Base-by-base conservation (phyloP, 345 rosid genomes). In the Draba incana region DNA sequence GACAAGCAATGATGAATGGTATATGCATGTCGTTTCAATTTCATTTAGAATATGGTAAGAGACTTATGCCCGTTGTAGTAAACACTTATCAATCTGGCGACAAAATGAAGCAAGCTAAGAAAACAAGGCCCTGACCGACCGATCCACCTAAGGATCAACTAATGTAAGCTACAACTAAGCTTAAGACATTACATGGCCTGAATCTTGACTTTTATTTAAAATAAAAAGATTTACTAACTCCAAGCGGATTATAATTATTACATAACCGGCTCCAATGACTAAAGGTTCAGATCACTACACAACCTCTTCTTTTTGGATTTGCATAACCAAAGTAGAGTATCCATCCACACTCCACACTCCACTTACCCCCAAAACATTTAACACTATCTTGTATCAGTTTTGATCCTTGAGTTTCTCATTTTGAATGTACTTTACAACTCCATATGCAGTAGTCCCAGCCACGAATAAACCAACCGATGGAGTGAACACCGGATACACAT, bases 401-500 rank as follows among this genome's bases (percentile, higher is more conserved):
- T 77, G 77, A 61, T 68, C 87, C 20, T 87, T 82, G 47, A 85
- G 79, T 14, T 82, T 79, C 84, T 90, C 96, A 59, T 90, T 90
- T 77, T 87, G 89, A 72, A 90, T 72, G 76, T 90, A 90, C 86
- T 87, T 90, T 4, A 79, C 33, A 41, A 86, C 90, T 47, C 99
- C 99, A 56, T 85, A 87, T 15, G 79, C 78, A 56, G 82, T 86
- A 46, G 96, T 88, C 62, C 95, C 97, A 66, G 95, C 87, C 27
- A 93, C 67, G 67, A 93, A 90, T 56, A 90, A 70, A 71, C 57
- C 75, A 61, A 88, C 91, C 0, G 96, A 84, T 30, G 96, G 97
- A 14, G 96, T 90, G 76, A 94, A 90, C 41, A 81, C 74, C 46
- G 97, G 96, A 68, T 90, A 93, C 39, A 88, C 78, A 77, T 85